A percentile compares a stretch with the other conserved stretches of the same genome.
These are phyloP conservation scores for Aspergillus piperis DNA, from an alignment of 2,329 filamentous ascomycete species.

Conservation along the genomic window DNA sequence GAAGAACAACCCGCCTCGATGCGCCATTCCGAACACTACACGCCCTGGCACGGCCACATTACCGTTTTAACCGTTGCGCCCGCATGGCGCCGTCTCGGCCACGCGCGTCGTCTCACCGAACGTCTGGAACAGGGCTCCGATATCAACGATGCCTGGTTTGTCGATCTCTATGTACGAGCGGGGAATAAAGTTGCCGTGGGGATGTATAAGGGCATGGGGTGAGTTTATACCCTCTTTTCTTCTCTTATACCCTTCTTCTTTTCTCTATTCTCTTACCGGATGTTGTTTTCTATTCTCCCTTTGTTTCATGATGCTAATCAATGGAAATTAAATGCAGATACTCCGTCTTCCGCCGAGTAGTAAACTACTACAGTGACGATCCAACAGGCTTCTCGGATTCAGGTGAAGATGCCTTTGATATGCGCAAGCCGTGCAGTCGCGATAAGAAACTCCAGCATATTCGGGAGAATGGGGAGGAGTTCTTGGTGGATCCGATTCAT, in stretches of 20 bases:
- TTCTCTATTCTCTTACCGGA: too few relatives aligned
- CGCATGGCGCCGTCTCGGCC: slow-evolving; percentile 78
- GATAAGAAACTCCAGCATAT: slow-evolving; percentile 76
- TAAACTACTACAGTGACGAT: slow-evolving; percentile 91
- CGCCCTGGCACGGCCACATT: slow-evolving; percentile 99
- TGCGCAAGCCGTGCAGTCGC: slow-evolving; percentile 86
- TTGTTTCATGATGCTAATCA: too few relatives aligned
- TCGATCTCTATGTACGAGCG: slow-evolving; percentile 88
- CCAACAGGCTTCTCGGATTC: slow-evolving; percentile 58
- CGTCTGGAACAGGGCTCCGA: slow-evolving; percentile 82
- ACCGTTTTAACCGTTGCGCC: slow-evolving; percentile 93
- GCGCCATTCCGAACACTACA: slow-evolving; percentile 78
- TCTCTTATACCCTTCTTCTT: too few relatives aligned
- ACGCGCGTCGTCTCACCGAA: slow-evolving; percentile 79
- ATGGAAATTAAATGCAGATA: too few relatives aligned
- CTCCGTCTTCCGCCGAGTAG: slow-evolving; percentile 82
- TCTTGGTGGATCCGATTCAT: slow-evolving; percentile 77
- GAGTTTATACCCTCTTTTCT: slow-evolving; percentile 30
- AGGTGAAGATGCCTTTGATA: slow-evolving; percentile 90
- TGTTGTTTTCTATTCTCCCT: too few relatives aligned
- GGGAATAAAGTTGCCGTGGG: slow-evolving; percentile 85
- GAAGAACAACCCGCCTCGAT: slow-evolving; percentile 79
- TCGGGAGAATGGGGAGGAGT: slow-evolving; percentile 75
- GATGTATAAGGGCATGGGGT: slow-evolving; percentile 89
- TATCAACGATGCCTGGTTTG: slow-evolving; percentile 84